Evolutionary conservation across 768 basidiomycete genomes (phyloP), one percentile per base, ranked within the genome.

Genomic region (Kwoniella botswanensis): DNA sequence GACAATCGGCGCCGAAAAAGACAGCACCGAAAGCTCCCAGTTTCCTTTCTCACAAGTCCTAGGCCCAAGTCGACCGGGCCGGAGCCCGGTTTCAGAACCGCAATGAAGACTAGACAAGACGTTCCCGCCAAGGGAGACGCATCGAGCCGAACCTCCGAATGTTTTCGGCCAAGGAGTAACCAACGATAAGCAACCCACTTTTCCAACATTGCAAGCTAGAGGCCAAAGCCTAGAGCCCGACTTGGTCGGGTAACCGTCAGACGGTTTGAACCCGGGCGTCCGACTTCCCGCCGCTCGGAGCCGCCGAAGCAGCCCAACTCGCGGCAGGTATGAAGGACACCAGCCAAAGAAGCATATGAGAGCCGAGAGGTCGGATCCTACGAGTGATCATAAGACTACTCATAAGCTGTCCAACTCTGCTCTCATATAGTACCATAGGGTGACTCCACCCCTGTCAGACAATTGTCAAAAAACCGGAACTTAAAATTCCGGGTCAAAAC

Each of bases 11-110:
- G 18, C 54, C 54, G 54, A 22, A 13, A 17, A 61, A 44, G 59
- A 61, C 73, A 59, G 67, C 29, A 44, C 18, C 59, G n/a, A 70
- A 66, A 67, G 78, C 85, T 85, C 86, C 85, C 80, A 85, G 83
- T 84, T 85, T 85, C 85, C 84, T 77, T 82, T 81, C 86, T 85
- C 86, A 86, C 86, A 86, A 82, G 82, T 84, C 86, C 85, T 84
- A 84, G 72, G 75, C 72, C 54, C 72, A 75, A 75, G 79, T 76
- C 83, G 79, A 73, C 80, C 76, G 66, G 73, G 81, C 83, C 75
- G 79, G 70, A 65, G 72, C 81, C 82, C 72, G 71, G 67, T 71
- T 80, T 84, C 80, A 75, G 73, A 72, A 74, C 79, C 82, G 79
- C 73, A 69, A 62, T 77, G 84, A 79, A 78, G 83, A 84, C 84